These are phyloP conservation scores for Backusella tarrabulga DNA, from an alignment of 192 early-diverging fungal genomes.

Conservation along the genomic window DNA sequence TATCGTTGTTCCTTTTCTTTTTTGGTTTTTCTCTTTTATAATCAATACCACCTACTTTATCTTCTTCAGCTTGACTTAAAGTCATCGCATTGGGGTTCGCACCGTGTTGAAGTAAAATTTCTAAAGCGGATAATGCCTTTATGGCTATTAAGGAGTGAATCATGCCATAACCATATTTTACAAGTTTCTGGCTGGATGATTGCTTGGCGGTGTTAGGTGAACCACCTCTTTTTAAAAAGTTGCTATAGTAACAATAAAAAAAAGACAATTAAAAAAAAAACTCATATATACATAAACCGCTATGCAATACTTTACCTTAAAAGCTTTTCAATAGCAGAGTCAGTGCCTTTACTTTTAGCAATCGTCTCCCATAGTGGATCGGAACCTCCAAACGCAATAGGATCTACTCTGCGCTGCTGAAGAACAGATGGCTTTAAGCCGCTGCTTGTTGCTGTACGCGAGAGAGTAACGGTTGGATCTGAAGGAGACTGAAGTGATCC, in stretches of 20 bases:
- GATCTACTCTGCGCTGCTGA: conserved; percentile 29
- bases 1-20: neutral
- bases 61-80: conserved; percentile 28
- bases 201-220: conserved; percentile 40
- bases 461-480: neutral
- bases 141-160: conserved; percentile 33
- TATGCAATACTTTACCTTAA: conserved; percentile 25
- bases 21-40: neutral
- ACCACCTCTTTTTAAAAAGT: conserved; percentile 35
- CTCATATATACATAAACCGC: neutral
- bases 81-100: conserved; percentile 39
- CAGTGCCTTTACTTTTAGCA: conserved; percentile 30
- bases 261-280: neutral
- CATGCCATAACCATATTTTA: conserved; percentile 38
- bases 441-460: neutral
- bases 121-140: conserved; percentile 20
- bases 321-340: conserved; percentile 33
- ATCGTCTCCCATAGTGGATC: conserved; percentile 39
- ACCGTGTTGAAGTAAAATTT: conserved; percentile 29
- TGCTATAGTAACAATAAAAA: conserved; percentile 16
- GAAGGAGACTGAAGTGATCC: neutral
- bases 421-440: neutral
- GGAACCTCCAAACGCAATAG: conserved; percentile 30
- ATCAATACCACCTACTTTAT: conserved; percentile 9
- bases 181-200: conserved; percentile 3